phyloP scores from a whole-genome alignment of 2,329 filamentous ascomycete genomes.

The Boeremia exigua region DNA sequence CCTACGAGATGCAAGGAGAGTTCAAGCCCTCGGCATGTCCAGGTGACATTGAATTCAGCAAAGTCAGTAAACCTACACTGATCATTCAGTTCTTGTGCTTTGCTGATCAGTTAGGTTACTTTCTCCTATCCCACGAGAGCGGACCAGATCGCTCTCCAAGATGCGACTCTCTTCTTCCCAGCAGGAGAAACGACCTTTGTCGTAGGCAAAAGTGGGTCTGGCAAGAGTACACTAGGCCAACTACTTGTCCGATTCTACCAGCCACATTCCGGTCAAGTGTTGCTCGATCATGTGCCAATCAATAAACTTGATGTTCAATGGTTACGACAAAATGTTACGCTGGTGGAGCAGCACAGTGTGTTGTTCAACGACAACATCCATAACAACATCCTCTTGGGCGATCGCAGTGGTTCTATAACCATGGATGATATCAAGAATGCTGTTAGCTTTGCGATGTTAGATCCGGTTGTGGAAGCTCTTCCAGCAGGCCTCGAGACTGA shows the following conservation, averaged over 20 bases:
- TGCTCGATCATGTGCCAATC: constrained; percentile 70
- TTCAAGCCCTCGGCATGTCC: constrained; percentile 53
- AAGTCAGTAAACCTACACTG: constrained; percentile 59
- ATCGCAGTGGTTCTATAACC: constrained; percentile 57
- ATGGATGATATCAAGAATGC: constrained; percentile 65
- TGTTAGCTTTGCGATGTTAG: constrained; percentile 71
- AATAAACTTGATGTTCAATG: constrained; percentile 69
- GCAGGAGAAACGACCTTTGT: constrained; percentile 78
- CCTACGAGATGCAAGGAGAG: constrained; percentile 20
- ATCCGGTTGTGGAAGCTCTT: constrained; percentile 69
- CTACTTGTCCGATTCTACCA: constrained; percentile 80
- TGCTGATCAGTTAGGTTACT: constrained; percentile 62
- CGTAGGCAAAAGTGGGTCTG: constrained; percentile 85
- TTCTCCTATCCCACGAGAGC: constrained; percentile 82
- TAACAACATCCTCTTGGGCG: constrained; percentile 79
- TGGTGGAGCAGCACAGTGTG: constrained; percentile 82
- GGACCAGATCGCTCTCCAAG: constrained; percentile 63
- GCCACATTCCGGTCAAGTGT: constrained; percentile 68
- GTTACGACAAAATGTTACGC: constrained; percentile 77
- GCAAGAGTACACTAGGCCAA: constrained; percentile 87
- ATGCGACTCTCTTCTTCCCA: constrained; percentile 72
- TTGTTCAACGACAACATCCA: constrained; percentile 83
- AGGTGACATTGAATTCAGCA: constrained; percentile 72
- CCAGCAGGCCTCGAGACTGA: constrained; percentile 74
- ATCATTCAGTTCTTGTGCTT: background rate